These are phyloP conservation scores for Carex kokanica DNA, from an alignment of 176 grass and related monocot genomes.

Conservation along the genomic window DNA sequence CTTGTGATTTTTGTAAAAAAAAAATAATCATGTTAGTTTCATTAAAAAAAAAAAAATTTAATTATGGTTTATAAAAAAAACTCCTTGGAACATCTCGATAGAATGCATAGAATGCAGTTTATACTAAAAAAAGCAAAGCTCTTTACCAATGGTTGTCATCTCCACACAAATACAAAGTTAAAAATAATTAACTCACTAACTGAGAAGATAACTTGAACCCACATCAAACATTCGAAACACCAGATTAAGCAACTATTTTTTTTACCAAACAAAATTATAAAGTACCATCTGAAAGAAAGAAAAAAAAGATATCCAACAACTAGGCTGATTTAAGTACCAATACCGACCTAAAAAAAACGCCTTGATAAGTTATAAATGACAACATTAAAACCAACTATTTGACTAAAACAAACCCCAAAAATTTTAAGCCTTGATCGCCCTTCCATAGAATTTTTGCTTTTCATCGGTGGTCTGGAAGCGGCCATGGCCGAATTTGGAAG, in stretches of 20 bases:
- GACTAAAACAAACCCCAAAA: background rate
- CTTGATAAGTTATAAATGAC: background rate
- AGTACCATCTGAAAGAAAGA: background rate
- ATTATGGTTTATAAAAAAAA: too few species aligned
- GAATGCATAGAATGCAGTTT: too few species aligned
- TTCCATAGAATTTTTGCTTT: constrained; percentile 72
- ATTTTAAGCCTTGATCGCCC: background rate
- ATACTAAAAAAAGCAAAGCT: background rate
- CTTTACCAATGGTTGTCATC: background rate
- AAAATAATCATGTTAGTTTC: too few species aligned
- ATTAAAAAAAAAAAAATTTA: too few species aligned
- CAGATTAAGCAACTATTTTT: background rate
- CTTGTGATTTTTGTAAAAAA: too few species aligned
- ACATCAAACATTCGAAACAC: background rate
- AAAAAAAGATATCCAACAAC: background rate
- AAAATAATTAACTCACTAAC: background rate
- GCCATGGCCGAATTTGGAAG: constrained; percentile 88
- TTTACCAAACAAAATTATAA: background rate
- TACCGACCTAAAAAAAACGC: background rate
- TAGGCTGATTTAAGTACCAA: background rate
- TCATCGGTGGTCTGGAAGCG: constrained; percentile 95
- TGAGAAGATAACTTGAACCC: background rate
- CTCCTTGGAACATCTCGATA: too few species aligned
- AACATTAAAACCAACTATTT: background rate
- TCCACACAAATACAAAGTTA: background rate